These are phyloP conservation scores for Alternaria brassicicola DNA, from an alignment of 2,329 filamentous ascomycete genomes.

Conservation along the genomic window DNA sequence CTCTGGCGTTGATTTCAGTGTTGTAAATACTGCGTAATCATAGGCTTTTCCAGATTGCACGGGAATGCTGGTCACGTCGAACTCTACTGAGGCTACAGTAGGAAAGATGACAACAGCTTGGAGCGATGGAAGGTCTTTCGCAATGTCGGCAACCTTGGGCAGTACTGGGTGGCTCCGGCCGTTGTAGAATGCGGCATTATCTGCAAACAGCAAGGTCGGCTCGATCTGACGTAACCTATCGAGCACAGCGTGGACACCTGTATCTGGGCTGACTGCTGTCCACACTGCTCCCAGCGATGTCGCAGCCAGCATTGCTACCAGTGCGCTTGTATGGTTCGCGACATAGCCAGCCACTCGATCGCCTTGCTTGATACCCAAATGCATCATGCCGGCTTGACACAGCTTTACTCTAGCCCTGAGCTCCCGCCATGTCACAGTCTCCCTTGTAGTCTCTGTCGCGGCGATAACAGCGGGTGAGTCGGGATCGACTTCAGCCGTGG, in stretches of 20 bases:
- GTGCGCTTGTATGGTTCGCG: constrained; percentile 84
- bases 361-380: constrained; percentile 66
- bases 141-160: constrained; percentile 79
- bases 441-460: constrained; percentile 73
- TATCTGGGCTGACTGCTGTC: constrained; percentile 93
- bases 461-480: constrained; percentile 75
- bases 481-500: constrained; percentile 63
- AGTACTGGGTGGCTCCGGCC: constrained; percentile 84
- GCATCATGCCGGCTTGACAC: constrained; percentile 73
- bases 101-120: constrained; percentile 76
- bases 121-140: constrained; percentile 68
- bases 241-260: constrained; percentile 86
- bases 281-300: constrained; percentile 85
- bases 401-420: constrained; percentile 77
- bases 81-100: constrained; percentile 58
- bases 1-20: constrained; percentile 48
- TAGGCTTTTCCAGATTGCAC: constrained; percentile 42
- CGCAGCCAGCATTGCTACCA: constrained; percentile 86
- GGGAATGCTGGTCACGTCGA: constrained; percentile 51
- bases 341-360: constrained; percentile 75
- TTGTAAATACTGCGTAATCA: constrained; percentile 45
- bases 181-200: constrained; percentile 90
- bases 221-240: constrained; percentile 86
- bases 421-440: constrained; percentile 76
- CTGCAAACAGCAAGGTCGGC: constrained; percentile 81